Base-by-base conservation (phyloP, 2,329 filamentous ascomycete genomes). In the Purpureocillium lavendulum region DNA sequence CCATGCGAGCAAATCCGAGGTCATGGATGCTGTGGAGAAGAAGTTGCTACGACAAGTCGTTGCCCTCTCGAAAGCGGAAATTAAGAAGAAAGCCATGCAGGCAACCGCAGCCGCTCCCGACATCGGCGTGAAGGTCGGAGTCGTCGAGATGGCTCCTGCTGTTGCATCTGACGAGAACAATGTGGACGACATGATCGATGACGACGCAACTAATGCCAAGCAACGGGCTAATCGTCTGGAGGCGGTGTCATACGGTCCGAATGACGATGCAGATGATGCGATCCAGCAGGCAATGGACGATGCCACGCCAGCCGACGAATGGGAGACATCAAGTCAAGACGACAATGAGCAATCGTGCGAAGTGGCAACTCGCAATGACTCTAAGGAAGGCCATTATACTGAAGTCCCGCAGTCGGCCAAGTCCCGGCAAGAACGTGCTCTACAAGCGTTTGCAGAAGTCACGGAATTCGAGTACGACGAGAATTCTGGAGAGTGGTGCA, bases 241-340 rank as follows among this genome's bases (percentile, higher is more conserved):
- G 61, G 85, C 83, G 21, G 81, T 90, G 3, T 92, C 87, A 12
- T 97, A 96, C 50, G 90, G 87, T 31, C 86, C 82, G 26, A 94
- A 94, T 35, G 92, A 97, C 55, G 89, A 95, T 4, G 90, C 90
- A 4, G 92, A 97, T 54, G 77, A 87, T 49, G 80, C 75, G 29
- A 79, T 94, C 40, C 80, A 83, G 51, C 67, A 69, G 38, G 71
- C 75, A 41, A 73, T 82, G 54, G 73, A 77, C 40, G 69, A 67
- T 24, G 78, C 81, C 38, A 74, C 70, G 7, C 71, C 69, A 3
- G 77, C 78, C 15, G 73, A 73, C 3, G 73, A 77, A 6, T 36
- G 44, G 36, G 71, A 78, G 29, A 78, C 26, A 12, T 7, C 7
- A 12, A 12, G 26, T 14, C 64, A 65, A 13, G 55, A 52, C 26